phyloP scores from a whole-genome alignment of 2,329 filamentous ascomycete genomes.

The Trichoderma aggressivum region DNA sequence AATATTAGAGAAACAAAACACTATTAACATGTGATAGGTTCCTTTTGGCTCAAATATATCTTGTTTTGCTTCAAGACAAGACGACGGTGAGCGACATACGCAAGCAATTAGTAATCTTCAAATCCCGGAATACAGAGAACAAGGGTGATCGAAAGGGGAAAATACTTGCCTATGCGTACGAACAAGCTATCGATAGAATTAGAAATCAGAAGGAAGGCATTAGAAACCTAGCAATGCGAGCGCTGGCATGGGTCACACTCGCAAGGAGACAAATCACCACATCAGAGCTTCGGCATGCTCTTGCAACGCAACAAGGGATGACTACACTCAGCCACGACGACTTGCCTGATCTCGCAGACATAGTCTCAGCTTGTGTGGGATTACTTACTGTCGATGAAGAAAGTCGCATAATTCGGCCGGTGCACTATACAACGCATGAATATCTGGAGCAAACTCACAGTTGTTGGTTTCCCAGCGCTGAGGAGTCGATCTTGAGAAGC shows the following conservation, averaged over 20 bases:
- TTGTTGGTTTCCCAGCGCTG: not conserved
- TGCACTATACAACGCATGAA: not conserved
- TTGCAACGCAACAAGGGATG: not conserved
- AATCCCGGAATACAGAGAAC: not conserved
- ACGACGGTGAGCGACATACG: not conserved
- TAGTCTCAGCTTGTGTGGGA: not conserved
- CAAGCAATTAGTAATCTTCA: not conserved
- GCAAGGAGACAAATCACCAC: not conserved
- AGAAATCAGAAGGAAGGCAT: not conserved
- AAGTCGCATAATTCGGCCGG: not conserved
- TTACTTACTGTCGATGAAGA: not conserved
- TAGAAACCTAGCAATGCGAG: not conserved
- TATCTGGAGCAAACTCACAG: not conserved
- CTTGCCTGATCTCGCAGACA: not conserved
- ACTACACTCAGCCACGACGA: not conserved
- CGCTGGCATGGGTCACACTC: not conserved
- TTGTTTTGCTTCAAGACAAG: not conserved
- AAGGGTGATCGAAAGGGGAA: not conserved
- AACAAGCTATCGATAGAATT: not conserved
- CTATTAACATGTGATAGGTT: not conserved
- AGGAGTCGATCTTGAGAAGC: not conserved
- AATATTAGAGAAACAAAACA: not conserved
- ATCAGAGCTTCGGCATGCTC: not conserved
- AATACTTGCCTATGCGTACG: not conserved
- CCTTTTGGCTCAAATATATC: not conserved